Base-by-base conservation (phyloP, 2,329 filamentous ascomycete species). In the Ophiostoma australiae region DNA sequence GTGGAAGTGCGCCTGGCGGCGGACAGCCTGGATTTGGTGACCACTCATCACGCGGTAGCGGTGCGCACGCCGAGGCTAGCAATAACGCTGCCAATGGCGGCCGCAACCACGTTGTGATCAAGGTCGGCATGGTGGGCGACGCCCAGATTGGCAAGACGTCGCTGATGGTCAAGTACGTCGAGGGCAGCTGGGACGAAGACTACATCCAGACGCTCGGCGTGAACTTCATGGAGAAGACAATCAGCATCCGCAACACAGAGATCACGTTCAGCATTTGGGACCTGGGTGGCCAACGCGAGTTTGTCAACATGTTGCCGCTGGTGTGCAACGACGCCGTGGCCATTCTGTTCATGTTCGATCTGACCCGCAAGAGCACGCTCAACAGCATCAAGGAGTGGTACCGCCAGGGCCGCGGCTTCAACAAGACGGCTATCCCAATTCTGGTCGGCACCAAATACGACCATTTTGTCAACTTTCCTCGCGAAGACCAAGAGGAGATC, bases 351-450 rank as follows among this genome's bases (percentile, higher is more conserved):
- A 99, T 99, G 95, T 99, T 99, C 80, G 95, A 99, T 80, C 84
- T 99, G 75, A 99, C 95, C 39, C 88, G 95, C 76, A 99, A 99
- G 85, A 97, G 94, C 82, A 99, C 95, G 0, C 85, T 99, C 76
- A 99, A 99, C 83, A 97, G 93, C 77, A 98, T 99, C 85, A 99
- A 99, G 84, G 95, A 99, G 80, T 99, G 95, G 95, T 99, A 99
- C 79, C 88, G 95, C 70, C 95, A 99, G 81, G 95, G 95, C 67
- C 88, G 95, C 74, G 95, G 95, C 33, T 99, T 99, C 85, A 99
- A 99, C 86, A 99, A 99, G 85, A 99, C 95, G 17, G 95, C 95
- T n/a, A 99, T 99, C 75, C 95, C 95, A 0, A 97, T 99, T 78
- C 82, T 99, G 33, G 92, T 99, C 23, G 95, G 95, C 72, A 99